phyloP scores from a whole-genome alignment of 257 asterid species.

The Nicotiana otophora region DNA sequence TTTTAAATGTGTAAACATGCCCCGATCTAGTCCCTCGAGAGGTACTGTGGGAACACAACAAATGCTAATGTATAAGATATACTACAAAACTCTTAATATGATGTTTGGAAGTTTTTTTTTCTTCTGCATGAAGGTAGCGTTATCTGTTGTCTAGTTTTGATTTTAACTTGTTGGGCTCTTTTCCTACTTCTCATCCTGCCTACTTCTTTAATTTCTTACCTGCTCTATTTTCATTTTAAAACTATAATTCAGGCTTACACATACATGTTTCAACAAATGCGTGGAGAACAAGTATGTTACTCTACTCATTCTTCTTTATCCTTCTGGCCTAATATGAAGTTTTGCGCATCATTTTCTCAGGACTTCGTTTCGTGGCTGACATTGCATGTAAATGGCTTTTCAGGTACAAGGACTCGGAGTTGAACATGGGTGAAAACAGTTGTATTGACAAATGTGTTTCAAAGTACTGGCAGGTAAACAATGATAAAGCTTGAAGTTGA shows the following conservation, averaged over 20 bases:
- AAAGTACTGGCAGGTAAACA: constrained; percentile 70
- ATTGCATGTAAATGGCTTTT: not conserved
- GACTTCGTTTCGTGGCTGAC: not conserved
- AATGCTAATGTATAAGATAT: not conserved
- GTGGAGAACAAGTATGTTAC: constrained; percentile 61
- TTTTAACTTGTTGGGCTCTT: not conserved
- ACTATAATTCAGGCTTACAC: constrained; percentile 64
- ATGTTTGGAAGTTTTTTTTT: not conserved
- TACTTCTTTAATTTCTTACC: not conserved
- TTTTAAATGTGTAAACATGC: not conserved
- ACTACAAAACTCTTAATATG: not conserved
- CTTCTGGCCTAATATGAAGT: not conserved
- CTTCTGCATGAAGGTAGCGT: not conserved
- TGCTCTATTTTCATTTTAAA: not conserved
- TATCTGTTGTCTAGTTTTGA: not conserved
- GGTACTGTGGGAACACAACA: not conserved
- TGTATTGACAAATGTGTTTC: constrained; percentile 93
- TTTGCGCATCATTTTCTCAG: not conserved
- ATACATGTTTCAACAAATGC: constrained; percentile 76
- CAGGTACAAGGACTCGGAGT: constrained; percentile 86
- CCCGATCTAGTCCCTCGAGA: not conserved
- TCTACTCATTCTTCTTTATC: constrained; percentile 3
- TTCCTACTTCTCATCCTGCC: not conserved
- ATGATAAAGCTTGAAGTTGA: not conserved
- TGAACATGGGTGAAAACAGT: constrained; percentile 86